Conservation (phyloP, 169 alveolate species). For the Plasmodium sp. region DNA sequence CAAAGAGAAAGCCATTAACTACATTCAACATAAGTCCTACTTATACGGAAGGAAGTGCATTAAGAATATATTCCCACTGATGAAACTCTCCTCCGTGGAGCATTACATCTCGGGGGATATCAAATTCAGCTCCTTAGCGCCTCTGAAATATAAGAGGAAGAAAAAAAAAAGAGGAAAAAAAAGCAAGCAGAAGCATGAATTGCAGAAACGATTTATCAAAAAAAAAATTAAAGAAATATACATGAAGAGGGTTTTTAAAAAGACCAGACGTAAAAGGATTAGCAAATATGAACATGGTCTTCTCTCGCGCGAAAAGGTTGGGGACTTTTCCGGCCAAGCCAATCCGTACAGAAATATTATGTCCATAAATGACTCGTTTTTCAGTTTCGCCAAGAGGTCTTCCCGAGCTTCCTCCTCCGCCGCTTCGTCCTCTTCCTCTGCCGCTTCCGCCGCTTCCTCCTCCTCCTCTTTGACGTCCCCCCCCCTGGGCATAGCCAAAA, state of each 20-base stretch:
- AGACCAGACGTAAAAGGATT: slow-evolving; percentile 35
- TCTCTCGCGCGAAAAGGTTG: background rate
- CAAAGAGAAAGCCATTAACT: background rate
- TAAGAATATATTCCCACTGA: slow-evolving; percentile 71
- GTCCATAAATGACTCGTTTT: slow-evolving; percentile 66
- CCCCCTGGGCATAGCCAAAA: background rate
- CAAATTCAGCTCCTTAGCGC: slow-evolving; percentile 72
- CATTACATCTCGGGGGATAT: slow-evolving; percentile 73
- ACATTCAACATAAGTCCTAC: slow-evolving; percentile 17
- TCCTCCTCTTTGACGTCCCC: background rate
- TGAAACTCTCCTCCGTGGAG: slow-evolving; percentile 63
- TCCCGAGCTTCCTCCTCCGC: background rate
- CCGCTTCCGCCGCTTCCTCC: background rate
- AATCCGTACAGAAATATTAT: slow-evolving; percentile 35
- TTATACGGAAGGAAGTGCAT: slow-evolving; percentile 42
- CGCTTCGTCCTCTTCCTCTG: background rate
- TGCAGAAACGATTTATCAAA: slow-evolving; percentile 39
- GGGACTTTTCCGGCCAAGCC: background rate
- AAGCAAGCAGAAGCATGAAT: slow-evolving; percentile 29
- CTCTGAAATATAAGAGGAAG: slow-evolving; percentile 58
- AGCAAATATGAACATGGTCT: slow-evolving; percentile 1
- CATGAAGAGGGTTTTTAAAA: slow-evolving; percentile 11
- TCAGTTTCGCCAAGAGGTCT: slow-evolving; percentile 29
- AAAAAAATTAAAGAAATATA: slow-evolving; percentile 49
- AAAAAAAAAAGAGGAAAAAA: slow-evolving; percentile 16